These are phyloP conservation scores for Dichotomocladium elegans DNA, from an alignment of 371 early-diverging fungal genomes.

Conservation along the genomic window DNA sequence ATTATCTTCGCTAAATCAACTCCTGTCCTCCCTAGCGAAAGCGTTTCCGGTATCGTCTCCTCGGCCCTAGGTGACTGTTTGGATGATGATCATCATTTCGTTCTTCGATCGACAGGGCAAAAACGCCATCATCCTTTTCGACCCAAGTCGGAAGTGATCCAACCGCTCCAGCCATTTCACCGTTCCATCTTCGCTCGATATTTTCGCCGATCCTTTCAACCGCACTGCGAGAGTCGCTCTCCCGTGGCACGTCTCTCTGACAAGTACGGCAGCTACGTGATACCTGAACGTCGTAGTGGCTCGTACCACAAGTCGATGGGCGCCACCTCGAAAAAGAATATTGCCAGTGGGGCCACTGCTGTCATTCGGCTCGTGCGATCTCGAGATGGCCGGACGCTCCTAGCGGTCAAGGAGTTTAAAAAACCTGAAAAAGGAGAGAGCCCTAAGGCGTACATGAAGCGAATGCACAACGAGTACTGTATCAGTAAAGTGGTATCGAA, in stretches of 20 bases:
- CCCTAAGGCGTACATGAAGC: conserved; percentile 59
- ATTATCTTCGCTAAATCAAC: too few relatives aligned
- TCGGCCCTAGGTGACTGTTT: too few relatives aligned
- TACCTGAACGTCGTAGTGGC: conserved; percentile 13
- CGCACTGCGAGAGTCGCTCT: too few relatives aligned
- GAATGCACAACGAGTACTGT: conserved; percentile 71
- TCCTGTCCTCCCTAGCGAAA: too few relatives aligned
- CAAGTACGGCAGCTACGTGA: conserved; percentile 39
- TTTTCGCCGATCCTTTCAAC: too few relatives aligned
- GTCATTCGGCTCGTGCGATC: conserved; percentile 66
- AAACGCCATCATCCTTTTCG: too few relatives aligned
- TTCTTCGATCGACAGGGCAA: too few relatives aligned
- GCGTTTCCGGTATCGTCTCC: too few relatives aligned
- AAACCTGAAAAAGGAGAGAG: conserved; percentile 52
- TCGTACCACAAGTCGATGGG: conserved; percentile 23
- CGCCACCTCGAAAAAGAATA: conserved; percentile 29
- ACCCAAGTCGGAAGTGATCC: too few relatives aligned
- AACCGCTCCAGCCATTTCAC: too few relatives aligned
- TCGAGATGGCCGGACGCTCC: conserved; percentile 10
- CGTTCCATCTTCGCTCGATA: too few relatives aligned
- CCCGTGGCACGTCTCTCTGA: conserved; percentile 10
- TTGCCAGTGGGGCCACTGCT: conserved; percentile 48
- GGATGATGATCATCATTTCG: too few relatives aligned
- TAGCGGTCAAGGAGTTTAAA: conserved; percentile 62
- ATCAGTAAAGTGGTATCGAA: conserved; percentile 59